Base-by-base conservation (phyloP, 305 asterid species). In the Fraxinus greggii region DNA sequence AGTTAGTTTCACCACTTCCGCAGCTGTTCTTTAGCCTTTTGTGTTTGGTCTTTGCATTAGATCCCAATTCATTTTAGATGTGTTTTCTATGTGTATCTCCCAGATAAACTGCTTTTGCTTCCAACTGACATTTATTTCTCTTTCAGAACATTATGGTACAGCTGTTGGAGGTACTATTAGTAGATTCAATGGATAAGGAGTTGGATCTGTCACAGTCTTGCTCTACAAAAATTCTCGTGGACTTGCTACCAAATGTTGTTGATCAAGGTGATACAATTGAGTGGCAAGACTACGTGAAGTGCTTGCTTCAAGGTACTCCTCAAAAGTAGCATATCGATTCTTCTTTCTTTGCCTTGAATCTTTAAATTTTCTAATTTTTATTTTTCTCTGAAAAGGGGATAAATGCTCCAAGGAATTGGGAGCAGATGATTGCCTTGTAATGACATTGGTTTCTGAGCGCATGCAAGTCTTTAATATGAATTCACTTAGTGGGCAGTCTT, bases 221-320 rank as follows among this genome's bases (percentile, higher is more conserved):
- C 80, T 83, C 91, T 31, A 72, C 79, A 48, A 88, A 81, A 83
- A 76, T 85, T 85, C 80, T 87, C 63, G 87, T 86, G 79, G 94
- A 90, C 80, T 81, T 88, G 87, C 86, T 92, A 88, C 91, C 93
- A 77, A 7, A 80, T 10, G 86, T 87, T 81, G 85, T 86, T 63
- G 87, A 84, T 85, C 86, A 89, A 88, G 93, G 88, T 72, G 90
- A 84, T 78, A 82, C 80, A 80, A 61, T 78, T 83, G 84, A 86
- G 86, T 92, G 89, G 92, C 91, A 87, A 85, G 97, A 87, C 40
- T 83, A 88, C 78, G 85, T 86, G 63, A 89, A 82, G 79, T 97
- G 98, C 92, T 87, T 88, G 90, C 90, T 89, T 87, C 95, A 85
- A 92, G 99, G 99, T 97, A 91, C 76, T 86, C 72, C 81, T 84